These are phyloP conservation scores for Cicer judaicum DNA, from an alignment of 306 rosid genomes.

Conservation along the genomic window DNA sequence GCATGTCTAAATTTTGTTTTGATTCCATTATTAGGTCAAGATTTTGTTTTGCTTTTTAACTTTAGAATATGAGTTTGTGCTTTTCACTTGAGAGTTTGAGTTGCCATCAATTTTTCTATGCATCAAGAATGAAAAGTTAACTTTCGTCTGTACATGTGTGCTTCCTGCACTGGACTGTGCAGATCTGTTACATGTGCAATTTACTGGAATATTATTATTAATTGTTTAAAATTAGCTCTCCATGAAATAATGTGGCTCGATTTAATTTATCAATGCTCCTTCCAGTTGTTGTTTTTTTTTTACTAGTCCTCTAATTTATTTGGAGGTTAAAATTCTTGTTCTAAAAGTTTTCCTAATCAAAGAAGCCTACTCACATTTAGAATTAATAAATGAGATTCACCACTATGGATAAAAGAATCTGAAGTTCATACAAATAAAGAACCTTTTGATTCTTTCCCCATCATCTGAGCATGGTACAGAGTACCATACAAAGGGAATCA, in stretches of 20 bases:
- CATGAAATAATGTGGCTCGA: too few species aligned
- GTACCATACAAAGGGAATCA: too few species aligned
- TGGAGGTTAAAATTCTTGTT: neutral
- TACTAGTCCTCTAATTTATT: neutral
- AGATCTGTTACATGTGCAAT: neutral
- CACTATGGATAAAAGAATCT: too few species aligned
- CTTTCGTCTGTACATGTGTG: neutral
- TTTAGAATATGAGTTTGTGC: neutral
- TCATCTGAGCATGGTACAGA: too few species aligned
- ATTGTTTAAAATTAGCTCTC: too few species aligned
- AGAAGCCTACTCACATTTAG: too few species aligned
- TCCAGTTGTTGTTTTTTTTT: neutral
- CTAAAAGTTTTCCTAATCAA: neutral
- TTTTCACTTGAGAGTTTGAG: neutral
- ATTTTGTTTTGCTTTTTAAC: constrained; percentile 35
- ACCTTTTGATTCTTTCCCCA: too few species aligned
- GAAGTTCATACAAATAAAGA: too few species aligned
- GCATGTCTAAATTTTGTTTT: constrained; percentile 9
- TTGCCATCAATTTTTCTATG: neutral
- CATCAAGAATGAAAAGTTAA: constrained; percentile 8
- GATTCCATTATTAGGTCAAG: constrained; percentile 21
- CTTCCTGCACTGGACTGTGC: neutral
- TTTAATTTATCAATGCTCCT: neutral
- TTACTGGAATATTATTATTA: too few species aligned
- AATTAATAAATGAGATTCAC: too few species aligned